Conservation (phyloP, 805 yeast genomes). For the Candida tammaniensis region DNA sequence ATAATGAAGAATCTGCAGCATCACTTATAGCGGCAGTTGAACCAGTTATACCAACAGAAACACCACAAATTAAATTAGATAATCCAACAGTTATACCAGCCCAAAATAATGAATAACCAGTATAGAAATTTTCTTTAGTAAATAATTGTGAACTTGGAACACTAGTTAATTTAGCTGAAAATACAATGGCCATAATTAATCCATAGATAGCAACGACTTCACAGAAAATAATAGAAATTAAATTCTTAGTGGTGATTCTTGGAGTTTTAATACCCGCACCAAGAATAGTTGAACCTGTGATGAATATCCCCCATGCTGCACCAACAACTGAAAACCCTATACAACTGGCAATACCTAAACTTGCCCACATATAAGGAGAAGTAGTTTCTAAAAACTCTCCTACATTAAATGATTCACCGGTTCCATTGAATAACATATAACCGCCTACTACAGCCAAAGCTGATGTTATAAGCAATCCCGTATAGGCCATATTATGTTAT, state of each 20-base stretch:
- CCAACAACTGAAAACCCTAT: conserved; percentile 95
- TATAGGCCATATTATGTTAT: conserved; percentile 8
- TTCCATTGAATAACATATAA: conserved; percentile 80
- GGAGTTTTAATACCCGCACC: conserved; percentile 99
- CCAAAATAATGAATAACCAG: conserved; percentile 96
- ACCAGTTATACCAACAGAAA: conserved; percentile 96
- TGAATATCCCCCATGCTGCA: conserved; percentile 99
- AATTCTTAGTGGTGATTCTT: conserved; percentile 93
- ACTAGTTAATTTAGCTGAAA: conserved; percentile 78
- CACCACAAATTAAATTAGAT: conserved; percentile 91
- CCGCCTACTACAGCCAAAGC: conserved; percentile 43
- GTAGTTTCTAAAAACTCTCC: conserved; percentile 82
- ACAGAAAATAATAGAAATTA: conserved; percentile 95
- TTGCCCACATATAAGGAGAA: conserved; percentile 98
- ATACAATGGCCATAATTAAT: conserved; percentile 94
- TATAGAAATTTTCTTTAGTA: conserved; percentile 84
- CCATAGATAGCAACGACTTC: conserved; percentile 99
- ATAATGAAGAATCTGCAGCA: conserved; percentile 93
- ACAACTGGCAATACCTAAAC: conserved; percentile 82
- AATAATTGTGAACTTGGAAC: conserved; percentile 63
- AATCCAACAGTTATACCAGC: conserved; percentile 96
- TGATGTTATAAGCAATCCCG: conserved; percentile 24
- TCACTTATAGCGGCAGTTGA: conserved; percentile 98
- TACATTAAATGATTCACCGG: conserved; percentile 88
- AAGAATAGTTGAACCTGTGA: conserved; percentile 89